Base-by-base conservation (phyloP, 2,329 filamentous ascomycete species). In the Rutstroemia sp. region DNA sequence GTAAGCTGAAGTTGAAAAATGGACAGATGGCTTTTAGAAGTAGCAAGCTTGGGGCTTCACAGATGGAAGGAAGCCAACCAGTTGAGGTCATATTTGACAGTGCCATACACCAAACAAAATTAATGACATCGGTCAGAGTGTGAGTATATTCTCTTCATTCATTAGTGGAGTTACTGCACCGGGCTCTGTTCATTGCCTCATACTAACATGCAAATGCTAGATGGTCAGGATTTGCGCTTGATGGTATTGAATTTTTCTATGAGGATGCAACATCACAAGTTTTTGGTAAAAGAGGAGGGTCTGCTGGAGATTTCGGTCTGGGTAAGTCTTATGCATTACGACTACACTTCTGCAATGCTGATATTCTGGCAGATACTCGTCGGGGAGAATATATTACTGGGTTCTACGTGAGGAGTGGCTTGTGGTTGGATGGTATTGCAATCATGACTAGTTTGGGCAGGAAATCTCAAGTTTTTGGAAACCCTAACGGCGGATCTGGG, bases 191-290 rank as follows among this genome's bases (percentile, higher is more conserved):
- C 41, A 10, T 44, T n/a, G 18, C 21, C n/a, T 44, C 41, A 19
- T 44, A 42, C 53, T 56, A 42, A 56, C 25, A 44, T 39, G 7
- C 2, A 12, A 47, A 25, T 34, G 51, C 2, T 45, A 56, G 53
- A 18, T 56, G 53, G 53, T 39, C 53, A 19, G 90, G 88, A 2
- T 75, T 78, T 58, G 86, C 86, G 4, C 69, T 97, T 12, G 87
- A 95, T 69, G 94, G 94, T 0, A 72, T 99, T 19, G 92, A 97
- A 70, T 97, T 99, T 71, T 78, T 88, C 58, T 97, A 96, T 68
- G 92, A 97, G 66, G 91, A 97, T 70, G 80, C 82, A 16, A 87
- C 88, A 1, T 87, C 79, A 54, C 90, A 96, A 69, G 71, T 96
- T 3, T 95, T 99, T 75, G 94, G 94, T 42, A 92, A 90, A 67